These are phyloP conservation scores for Candida loeiensis DNA, from an alignment of 805 yeast species.

Conservation along the genomic window DNA sequence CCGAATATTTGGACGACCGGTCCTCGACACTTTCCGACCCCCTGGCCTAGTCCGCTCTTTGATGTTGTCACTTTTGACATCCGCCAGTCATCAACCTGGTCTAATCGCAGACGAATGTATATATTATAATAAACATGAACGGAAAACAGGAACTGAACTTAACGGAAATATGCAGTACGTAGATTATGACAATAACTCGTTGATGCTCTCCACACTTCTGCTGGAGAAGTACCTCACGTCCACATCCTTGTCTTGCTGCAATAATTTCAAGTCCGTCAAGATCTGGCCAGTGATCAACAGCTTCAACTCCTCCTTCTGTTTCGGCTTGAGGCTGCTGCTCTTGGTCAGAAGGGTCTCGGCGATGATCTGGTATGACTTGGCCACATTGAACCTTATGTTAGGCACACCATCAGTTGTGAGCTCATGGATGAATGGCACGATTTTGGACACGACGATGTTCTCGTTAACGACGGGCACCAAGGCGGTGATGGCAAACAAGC, in stretches of 20 bases:
- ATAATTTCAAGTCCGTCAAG: constrained; percentile 59
- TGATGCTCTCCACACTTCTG: constrained; percentile 48
- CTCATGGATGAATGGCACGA: constrained; percentile 75
- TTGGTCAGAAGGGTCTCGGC: constrained; percentile 46
- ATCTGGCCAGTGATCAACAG: constrained; percentile 43
- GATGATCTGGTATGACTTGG: constrained; percentile 69
- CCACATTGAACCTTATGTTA: constrained; percentile 91
- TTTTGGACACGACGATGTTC: constrained; percentile 54
- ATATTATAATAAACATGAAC: constrained; percentile 8
- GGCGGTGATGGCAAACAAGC: constrained; percentile 82
- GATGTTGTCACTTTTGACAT: no score
- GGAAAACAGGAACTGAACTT: constrained; percentile 7
- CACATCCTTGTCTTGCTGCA: constrained; percentile 70
- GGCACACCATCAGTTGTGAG: constrained; percentile 83
- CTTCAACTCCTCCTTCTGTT: constrained; percentile 20
- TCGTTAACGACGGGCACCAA: constrained; percentile 67
- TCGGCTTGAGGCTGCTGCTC: constrained; percentile 1
- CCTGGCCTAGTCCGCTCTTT: no score
- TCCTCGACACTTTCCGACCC: no score
- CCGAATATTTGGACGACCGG: no score
- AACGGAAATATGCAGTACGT: background rate
- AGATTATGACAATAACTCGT: constrained; percentile 12
- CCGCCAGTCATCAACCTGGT: no score
- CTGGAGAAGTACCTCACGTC: constrained; percentile 88
- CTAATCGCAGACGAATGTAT: constrained; percentile 3